Percentiles rank a stretch among this genome's conserved stretches.
phyloP scores from a whole-genome alignment of 306 rosid genomes.

The Glycyrrhiza uralensis region DNA sequence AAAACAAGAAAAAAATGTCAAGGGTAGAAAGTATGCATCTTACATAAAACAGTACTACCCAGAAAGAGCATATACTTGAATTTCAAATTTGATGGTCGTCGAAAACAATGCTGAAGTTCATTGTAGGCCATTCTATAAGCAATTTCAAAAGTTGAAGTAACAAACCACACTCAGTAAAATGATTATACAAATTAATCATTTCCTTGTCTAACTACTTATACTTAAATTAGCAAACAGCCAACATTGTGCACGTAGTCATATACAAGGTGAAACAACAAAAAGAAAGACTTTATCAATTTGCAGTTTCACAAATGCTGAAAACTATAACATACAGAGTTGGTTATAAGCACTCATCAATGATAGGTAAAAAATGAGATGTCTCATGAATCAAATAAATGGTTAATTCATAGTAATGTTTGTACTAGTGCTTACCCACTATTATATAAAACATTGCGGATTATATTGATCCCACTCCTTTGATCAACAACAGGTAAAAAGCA shows the following conservation, averaged over 20 bases:
- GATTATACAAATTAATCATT: not conserved
- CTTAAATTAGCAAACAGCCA: not conserved
- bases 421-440: conserved; percentile 71
- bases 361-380: not conserved
- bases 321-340: not conserved
- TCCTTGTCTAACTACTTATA: not conserved
- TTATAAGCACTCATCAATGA: not conserved
- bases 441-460: conserved; percentile 74
- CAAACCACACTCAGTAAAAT: not conserved
- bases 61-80: not conserved
- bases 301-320: not conserved
- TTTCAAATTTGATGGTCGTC: not conserved
- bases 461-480: conserved; percentile 85
- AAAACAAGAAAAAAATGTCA: not conserved
- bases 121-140: not conserved
- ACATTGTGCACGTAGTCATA: not conserved
- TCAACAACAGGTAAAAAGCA: conserved; percentile 89
- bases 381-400: not conserved
- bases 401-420: not conserved
- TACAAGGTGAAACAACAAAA: not conserved
- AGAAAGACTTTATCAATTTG: not conserved
- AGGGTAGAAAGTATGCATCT: conserved; percentile 4
- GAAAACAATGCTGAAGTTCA: not conserved
- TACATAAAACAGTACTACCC: not conserved
- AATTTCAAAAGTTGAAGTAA: conserved; percentile 6